Percentiles rank a stretch among this genome's conserved stretches.
These are phyloP conservation scores for Vanderwaltozyma tropicalis DNA, from an alignment of 805 yeast species.

Conservation along the genomic window DNA sequence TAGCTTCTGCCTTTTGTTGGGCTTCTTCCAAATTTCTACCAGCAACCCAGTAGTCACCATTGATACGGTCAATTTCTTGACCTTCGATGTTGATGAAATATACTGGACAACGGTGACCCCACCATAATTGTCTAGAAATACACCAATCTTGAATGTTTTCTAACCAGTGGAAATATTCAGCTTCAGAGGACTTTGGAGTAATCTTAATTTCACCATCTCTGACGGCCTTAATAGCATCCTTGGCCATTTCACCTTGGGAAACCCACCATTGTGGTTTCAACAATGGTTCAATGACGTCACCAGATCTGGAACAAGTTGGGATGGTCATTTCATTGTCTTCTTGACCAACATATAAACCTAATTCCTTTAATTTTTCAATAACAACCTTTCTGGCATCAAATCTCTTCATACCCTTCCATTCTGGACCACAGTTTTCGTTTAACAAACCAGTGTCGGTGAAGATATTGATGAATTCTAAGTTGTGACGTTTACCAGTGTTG, in stretches of 20 bases:
- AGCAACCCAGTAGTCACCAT: constrained; percentile 79
- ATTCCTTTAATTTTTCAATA: constrained; percentile 64
- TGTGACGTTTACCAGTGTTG: constrained; percentile 88
- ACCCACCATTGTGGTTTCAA: constrained; percentile 99
- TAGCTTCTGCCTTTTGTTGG: constrained; percentile 59
- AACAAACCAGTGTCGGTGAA: constrained; percentile 84
- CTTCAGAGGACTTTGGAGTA: constrained; percentile 80
- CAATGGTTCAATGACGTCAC: constrained; percentile 92
- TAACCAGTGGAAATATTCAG: constrained; percentile 92
- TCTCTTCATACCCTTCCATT: constrained; percentile 83
- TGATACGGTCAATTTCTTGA: constrained; percentile 45
- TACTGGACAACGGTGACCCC: constrained; percentile 98
- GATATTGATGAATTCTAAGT: constrained; percentile 79
- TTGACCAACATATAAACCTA: constrained; percentile 72
- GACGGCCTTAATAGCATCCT: constrained; percentile 77
- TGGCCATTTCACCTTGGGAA: constrained; percentile 78
- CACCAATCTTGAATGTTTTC: constrained; percentile 98
- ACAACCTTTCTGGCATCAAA: constrained; percentile 87
- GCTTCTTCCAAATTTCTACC: constrained; percentile 84
- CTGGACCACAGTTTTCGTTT: constrained; percentile 81
- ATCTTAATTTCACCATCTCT: constrained; percentile 70
- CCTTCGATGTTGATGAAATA: constrained; percentile 81
- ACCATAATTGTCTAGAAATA: constrained; percentile 87
- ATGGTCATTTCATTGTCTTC: constrained; percentile 92
- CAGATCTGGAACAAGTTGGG: constrained; percentile 91